Percentiles rank a stretch among this genome's conserved stretches.
Conservation (phyloP, 768 basidiomycete genomes). For the Suillus alpinus region DNA sequence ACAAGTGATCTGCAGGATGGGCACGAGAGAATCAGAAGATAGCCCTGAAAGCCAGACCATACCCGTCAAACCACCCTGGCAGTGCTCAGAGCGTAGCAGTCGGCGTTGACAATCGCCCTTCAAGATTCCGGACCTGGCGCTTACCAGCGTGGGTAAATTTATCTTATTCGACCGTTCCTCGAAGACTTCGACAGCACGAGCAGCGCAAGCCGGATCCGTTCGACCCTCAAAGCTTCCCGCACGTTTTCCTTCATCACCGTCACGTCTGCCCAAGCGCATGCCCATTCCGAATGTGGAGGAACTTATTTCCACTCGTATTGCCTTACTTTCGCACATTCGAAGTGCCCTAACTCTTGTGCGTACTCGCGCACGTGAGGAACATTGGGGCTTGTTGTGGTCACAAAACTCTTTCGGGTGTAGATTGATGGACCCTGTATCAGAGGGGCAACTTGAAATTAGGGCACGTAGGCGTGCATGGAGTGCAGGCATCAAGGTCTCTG, state of each 20-base stretch:
- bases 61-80: not conserved
- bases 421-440: conserved; percentile 20
- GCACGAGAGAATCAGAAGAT: not conserved
- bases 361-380: conserved; percentile 37
- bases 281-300: conserved; percentile 9
- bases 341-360: conserved; percentile 42
- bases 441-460: conserved; percentile 49
- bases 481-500: conserved; percentile 43
- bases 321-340: conserved; percentile 36
- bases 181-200: conserved; percentile 34
- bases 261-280: conserved; percentile 9
- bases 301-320: conserved; percentile 13
- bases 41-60: not conserved
- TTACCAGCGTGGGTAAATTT: conserved; percentile 56
- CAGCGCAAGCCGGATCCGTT: conserved; percentile 55
- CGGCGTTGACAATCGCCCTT: conserved; percentile 2
- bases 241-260: not conserved
- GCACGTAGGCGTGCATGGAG: conserved; percentile 68
- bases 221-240: conserved; percentile 22
- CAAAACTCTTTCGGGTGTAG: not conserved
- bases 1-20: conserved; percentile 38
- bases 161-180: conserved; percentile 50
- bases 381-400: conserved; percentile 37
- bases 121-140: conserved; percentile 45
- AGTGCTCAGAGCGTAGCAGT: not conserved